These are phyloP conservation scores for Arabis hirsuta DNA, from an alignment of 345 rosid genomes.

Conservation along the genomic window DNA sequence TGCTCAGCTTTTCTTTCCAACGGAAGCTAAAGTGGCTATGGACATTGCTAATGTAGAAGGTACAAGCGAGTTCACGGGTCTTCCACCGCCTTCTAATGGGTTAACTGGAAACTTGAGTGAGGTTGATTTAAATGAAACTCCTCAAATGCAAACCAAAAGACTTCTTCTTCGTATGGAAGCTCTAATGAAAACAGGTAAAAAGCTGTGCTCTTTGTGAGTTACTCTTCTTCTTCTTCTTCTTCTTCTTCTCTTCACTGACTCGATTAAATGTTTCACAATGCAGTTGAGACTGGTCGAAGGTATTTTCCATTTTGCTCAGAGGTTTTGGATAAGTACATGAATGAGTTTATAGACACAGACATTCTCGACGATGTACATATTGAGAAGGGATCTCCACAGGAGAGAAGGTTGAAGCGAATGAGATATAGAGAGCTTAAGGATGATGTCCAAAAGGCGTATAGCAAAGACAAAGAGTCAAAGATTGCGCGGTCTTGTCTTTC, in stretches of 20 bases:
- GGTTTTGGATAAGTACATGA: constrained; percentile 93
- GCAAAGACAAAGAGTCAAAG: constrained; percentile 76
- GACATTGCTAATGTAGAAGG: constrained; percentile 82
- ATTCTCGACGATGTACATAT: constrained; percentile 61
- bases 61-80: constrained; percentile 67
- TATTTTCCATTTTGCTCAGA: constrained; percentile 87
- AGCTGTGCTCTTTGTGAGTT: neutral
- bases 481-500: constrained; percentile 58
- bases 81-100: constrained; percentile 54
- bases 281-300: constrained; percentile 93
- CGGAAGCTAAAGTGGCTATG: constrained; percentile 95
- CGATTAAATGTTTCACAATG: constrained; percentile 20
- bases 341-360: constrained; percentile 64
- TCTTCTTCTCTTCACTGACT: constrained; percentile 1
- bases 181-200: constrained; percentile 84
- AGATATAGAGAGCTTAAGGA: constrained; percentile 93
- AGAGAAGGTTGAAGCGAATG: constrained; percentile 64
- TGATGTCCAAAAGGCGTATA: constrained; percentile 85
- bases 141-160: constrained; percentile 65
- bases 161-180: constrained; percentile 76
- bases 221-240: neutral
- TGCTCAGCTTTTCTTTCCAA: constrained; percentile 86
- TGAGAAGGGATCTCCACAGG: constrained; percentile 66
- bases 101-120: constrained; percentile 71
- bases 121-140: constrained; percentile 95